Conservation (phyloP, 208 protist genomes). For the Endotrypanum monterogeii region DNA sequence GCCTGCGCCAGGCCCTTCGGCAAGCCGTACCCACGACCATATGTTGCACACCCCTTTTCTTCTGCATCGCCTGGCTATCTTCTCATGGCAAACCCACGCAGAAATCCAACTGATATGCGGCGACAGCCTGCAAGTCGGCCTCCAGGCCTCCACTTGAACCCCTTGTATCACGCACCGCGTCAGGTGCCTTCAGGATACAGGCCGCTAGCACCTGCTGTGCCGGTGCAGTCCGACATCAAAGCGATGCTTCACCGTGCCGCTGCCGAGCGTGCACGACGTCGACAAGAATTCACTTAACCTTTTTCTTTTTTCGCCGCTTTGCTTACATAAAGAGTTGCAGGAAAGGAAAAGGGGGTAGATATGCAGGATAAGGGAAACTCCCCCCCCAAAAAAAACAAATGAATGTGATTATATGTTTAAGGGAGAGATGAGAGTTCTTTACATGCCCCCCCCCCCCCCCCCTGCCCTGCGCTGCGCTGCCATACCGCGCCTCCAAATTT, state of each 20-base stretch:
- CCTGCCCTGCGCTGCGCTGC: no score
- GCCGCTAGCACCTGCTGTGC: slow-evolving; percentile 10
- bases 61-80: slow-evolving; percentile 8
- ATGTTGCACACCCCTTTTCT: slow-evolving; percentile 17
- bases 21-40: slow-evolving; percentile 12
- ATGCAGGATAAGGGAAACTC: no score
- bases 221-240: slow-evolving; percentile 57
- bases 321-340: no score
- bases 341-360: no score
- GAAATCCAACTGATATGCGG: slow-evolving; percentile 10
- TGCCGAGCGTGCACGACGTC: slow-evolving; percentile 63
- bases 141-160: slow-evolving; percentile 35
- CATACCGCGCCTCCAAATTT: no score
- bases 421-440: neutral
- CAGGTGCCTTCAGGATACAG: slow-evolving; percentile 22
- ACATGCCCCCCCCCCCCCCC: neutral
- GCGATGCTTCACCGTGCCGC: slow-evolving; percentile 79
- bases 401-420: no score
- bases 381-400: no score
- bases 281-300: slow-evolving; percentile 14
- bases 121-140: slow-evolving; percentile 3
- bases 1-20: slow-evolving; percentile 3
- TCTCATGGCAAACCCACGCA: slow-evolving; percentile 24
- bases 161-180: slow-evolving; percentile 41
- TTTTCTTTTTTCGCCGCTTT: no score